phyloP scores from a whole-genome alignment of 495 filamentous ascomycete genomes.

The Hypoxylon trugodes region DNA sequence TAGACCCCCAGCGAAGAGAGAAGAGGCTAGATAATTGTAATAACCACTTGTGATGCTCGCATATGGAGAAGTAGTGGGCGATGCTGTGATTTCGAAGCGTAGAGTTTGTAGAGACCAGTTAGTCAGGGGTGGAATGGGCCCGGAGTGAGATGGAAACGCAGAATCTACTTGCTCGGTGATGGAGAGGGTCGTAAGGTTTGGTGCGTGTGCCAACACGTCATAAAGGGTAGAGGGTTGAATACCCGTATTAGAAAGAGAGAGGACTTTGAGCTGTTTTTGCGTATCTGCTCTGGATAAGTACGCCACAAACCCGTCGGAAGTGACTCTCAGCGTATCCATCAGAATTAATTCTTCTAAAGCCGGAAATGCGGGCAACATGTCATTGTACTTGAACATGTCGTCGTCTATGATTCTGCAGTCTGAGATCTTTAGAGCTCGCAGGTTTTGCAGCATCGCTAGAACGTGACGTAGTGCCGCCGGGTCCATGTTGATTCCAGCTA shows the following conservation, averaged over 20 bases:
- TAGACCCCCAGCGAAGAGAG: slow-evolving; percentile 76
- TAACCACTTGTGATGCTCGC: slow-evolving; percentile 71
- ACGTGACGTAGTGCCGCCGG: slow-evolving; percentile 72
- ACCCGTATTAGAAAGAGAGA: slow-evolving; percentile 74
- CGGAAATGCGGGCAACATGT: slow-evolving; percentile 72
- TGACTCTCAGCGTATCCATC: slow-evolving; percentile 72
- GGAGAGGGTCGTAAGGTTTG: slow-evolving; percentile 69
- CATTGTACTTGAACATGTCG: slow-evolving; percentile 69
- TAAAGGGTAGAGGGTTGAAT: slow-evolving; percentile 69
- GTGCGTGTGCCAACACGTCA: slow-evolving; percentile 67
- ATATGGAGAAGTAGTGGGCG: slow-evolving; percentile 61
- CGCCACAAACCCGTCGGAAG: slow-evolving; percentile 69
- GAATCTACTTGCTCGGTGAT: slow-evolving; percentile 71
- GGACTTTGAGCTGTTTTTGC: slow-evolving; percentile 61
- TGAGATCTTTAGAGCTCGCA: slow-evolving; percentile 76
- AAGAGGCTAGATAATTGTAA: slow-evolving; percentile 86
- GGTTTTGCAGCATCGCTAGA: slow-evolving; percentile 67
- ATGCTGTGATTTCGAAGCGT: slow-evolving; percentile 82
- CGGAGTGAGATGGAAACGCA: slow-evolving; percentile 65
- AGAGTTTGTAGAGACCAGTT: slow-evolving; percentile 73
- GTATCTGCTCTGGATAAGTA: slow-evolving; percentile 64
- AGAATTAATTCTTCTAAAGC: slow-evolving; percentile 73
- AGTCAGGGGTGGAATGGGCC: slow-evolving; percentile 66
- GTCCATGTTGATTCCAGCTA: slow-evolving; percentile 77
- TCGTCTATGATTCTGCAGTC: slow-evolving; percentile 77